Base-by-base conservation (phyloP, 192 early-diverging fungal species). In the Ambispora gerdemannii region DNA sequence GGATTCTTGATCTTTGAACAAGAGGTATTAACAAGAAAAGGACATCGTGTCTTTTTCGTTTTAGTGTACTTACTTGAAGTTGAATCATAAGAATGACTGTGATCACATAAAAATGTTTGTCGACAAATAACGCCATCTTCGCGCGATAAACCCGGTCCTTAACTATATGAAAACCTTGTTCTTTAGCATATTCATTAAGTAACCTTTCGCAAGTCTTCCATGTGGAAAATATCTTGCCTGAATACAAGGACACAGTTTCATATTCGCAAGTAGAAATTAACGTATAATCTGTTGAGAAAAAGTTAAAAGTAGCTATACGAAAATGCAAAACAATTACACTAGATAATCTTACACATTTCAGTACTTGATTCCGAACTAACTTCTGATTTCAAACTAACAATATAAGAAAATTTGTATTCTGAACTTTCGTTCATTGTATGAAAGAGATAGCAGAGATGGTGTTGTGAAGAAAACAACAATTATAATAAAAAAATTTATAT, bases 81-180 rank as follows among this genome's bases (percentile, higher is more conserved):
- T 1, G 27, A 59, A 8, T 58, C 27, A 58, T 58, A 58, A 32
- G 27, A 27, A 7, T 4, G n/a, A 30, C 56, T 58, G 33, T 58
- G 28, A 28, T 58, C 6, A 30, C 56, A 58, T 10, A 56, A 4
- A 22, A 56, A 56, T 28, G 53, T 56, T 25, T 28, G 22, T 3
- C 53, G 22, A 1, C 15, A 17, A 27, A 58, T 27, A 27, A 58
- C 19, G 19, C 27, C 0, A 28, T 30, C 27, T 28, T 32, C n/a
- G n/a, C 3, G 17, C 11, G 30, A 31, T 27, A 13, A 58, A 58
- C 56, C 4, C 27, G 27, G 19, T 58, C 56, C 3, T 58, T 58
- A 28, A 58, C 56, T 28, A 58, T 58, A 58, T 28, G 27, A 58
- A 58, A 58, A 11, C 56, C 28, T 58, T 58, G 56, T 58, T 4